phyloP scores from a whole-genome alignment of 1,284 basidiomycete genomes.

The Pulveroboletus sp. region DNA sequence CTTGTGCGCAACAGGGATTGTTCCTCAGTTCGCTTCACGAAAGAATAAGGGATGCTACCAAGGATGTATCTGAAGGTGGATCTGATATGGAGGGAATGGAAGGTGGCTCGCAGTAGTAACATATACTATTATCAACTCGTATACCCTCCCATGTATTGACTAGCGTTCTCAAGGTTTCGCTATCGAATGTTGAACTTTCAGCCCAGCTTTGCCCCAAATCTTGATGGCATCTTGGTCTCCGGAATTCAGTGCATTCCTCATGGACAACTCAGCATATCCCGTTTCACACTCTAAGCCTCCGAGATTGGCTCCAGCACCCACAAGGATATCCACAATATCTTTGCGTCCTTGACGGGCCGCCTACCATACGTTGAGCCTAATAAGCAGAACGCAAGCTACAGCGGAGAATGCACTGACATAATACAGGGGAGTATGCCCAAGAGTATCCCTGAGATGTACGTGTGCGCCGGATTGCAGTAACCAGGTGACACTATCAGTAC shows the following conservation, averaged over 20 bases:
- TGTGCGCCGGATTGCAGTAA: constrained; percentile 79
- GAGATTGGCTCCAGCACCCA: constrained; percentile 75
- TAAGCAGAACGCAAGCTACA: neutral
- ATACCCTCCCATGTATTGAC: constrained; percentile 25
- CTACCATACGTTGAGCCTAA: constrained; percentile 37
- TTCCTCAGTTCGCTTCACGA: constrained; percentile 62
- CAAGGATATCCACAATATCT: constrained; percentile 63
- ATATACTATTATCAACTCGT: neutral
- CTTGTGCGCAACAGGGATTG: constrained; percentile 59
- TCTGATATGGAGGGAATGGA: constrained; percentile 36
- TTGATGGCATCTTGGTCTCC: constrained; percentile 47
- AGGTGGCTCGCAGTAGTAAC: constrained; percentile 13
- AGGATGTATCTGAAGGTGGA: constrained; percentile 35
- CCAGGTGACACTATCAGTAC: constrained; percentile 51
- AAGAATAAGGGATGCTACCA: constrained; percentile 44
- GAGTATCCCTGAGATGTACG: constrained; percentile 79
- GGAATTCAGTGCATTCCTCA: constrained; percentile 46
- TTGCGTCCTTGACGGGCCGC: constrained; percentile 69
- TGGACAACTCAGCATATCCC: constrained; percentile 54
- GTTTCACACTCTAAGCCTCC: constrained; percentile 65
- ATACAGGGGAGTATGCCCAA: constrained; percentile 83
- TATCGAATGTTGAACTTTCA: constrained; percentile 7
- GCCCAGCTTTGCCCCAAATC: constrained; percentile 55
- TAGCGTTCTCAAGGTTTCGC: neutral
- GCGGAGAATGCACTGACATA: constrained; percentile 51